A percentile compares a stretch with the other conserved stretches of the same genome.
These are phyloP conservation scores for Miscanthus lutarioriparius DNA, from an alignment of 176 grass and related monocot species.

Conservation along the genomic window DNA sequence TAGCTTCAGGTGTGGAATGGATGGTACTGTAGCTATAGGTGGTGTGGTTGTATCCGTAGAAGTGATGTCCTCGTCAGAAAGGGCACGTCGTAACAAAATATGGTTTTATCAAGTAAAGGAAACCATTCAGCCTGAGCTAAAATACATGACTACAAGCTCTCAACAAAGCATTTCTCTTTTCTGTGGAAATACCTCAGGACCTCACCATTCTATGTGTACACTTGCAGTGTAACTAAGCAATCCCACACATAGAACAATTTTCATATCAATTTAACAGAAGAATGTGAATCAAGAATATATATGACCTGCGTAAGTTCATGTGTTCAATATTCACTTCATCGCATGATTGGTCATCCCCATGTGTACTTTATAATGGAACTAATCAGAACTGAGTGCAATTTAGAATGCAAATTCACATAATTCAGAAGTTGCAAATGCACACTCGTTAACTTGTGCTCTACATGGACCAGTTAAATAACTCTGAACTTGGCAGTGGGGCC, in stretches of 20 bases:
- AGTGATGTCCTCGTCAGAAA: no score
- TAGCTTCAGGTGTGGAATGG: no score
- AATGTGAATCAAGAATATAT: not conserved
- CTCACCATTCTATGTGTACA: not conserved
- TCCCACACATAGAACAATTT: not conserved
- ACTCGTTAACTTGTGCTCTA: slow-evolving; percentile 11
- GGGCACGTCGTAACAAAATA: not conserved
- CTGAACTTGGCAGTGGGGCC: not conserved
- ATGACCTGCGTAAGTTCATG: not conserved
- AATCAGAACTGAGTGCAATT: not conserved
- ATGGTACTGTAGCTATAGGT: no score
- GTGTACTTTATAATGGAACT: not conserved
- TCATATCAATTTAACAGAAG: not conserved
- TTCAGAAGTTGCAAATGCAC: not conserved
- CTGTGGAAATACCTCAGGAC: not conserved
- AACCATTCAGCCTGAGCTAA: not conserved
- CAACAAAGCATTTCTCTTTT: not conserved
- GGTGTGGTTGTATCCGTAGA: no score
- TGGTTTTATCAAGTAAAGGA: slow-evolving; percentile 6
- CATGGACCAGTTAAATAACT: slow-evolving; percentile 1
- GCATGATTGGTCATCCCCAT: not conserved
- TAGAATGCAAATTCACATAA: not conserved
- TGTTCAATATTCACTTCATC: slow-evolving; percentile 24
- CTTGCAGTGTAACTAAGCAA: slow-evolving; percentile 1
- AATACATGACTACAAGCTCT: not conserved